Conservation (phyloP, 2,329 filamentous ascomycete genomes). For the Aaosphaeria pasadenensis region DNA sequence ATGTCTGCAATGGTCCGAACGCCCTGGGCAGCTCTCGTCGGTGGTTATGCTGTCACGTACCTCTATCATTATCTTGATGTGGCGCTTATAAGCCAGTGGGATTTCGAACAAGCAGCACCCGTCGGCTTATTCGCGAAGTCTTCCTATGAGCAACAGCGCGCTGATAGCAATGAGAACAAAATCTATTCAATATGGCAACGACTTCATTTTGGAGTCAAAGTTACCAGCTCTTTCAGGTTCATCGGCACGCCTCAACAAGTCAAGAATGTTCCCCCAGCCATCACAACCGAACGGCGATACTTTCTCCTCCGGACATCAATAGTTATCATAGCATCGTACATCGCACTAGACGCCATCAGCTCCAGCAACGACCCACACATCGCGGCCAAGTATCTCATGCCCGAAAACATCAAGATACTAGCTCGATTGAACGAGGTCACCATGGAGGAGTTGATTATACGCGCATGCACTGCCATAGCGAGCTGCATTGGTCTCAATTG, state of each 20-base stretch:
- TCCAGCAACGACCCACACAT: slow-evolving; percentile 3
- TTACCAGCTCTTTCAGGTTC: slow-evolving; percentile 4
- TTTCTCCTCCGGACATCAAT: slow-evolving; percentile 1
- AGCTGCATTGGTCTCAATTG: slow-evolving; percentile 5
- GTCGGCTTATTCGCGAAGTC: no score
- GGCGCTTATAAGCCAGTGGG: no score
- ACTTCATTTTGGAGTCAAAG: slow-evolving; percentile 2
- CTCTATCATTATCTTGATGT: no score
- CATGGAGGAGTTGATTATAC: slow-evolving; percentile 6
- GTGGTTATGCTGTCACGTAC: no score
- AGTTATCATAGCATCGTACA: slow-evolving; percentile 3
- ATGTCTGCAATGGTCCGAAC: no score
- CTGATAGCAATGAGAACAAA: no score
- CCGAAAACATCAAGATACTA: slow-evolving; percentile 6
- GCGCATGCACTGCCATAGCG: slow-evolving; percentile 5
- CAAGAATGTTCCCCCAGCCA: slow-evolving; percentile 1
- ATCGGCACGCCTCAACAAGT: slow-evolving; percentile 6
- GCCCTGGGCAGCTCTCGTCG: no score
- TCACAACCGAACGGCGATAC: not conserved
- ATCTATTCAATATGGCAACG: no score
- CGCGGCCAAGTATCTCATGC: slow-evolving; percentile 1
- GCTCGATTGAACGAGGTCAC: slow-evolving; percentile 5
- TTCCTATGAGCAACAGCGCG: no score
- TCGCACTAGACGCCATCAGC: slow-evolving; percentile 6
- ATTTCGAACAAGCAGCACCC: no score